A percentile compares a stretch with the other conserved stretches of the same genome.
These are phyloP conservation scores for Selaginella tamariscina DNA, from an alignment of 75 land plant genomes.

Conservation along the genomic window DNA sequence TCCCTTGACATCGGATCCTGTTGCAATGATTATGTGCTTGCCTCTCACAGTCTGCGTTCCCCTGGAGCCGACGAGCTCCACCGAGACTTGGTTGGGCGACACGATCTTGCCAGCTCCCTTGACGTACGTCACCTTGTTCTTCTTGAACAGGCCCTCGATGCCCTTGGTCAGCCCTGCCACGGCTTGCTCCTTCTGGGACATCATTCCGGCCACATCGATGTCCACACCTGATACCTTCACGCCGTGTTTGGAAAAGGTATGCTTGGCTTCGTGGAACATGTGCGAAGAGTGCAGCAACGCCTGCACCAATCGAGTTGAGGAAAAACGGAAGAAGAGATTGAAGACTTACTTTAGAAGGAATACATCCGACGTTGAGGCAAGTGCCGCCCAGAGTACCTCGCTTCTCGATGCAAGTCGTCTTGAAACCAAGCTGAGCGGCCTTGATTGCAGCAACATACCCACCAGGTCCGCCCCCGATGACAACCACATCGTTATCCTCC, in stretches of 20 bases:
- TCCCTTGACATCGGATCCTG: constrained; percentile 82
- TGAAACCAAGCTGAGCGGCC: constrained; percentile 92
- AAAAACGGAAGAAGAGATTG: neutral
- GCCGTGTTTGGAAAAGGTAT: constrained; percentile 70
- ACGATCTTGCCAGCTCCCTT: constrained; percentile 83
- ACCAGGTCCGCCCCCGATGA: constrained; percentile 92
- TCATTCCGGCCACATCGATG: constrained; percentile 80
- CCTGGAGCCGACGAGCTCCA: constrained; percentile 55
- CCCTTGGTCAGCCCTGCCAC: constrained; percentile 70
- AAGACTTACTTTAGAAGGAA: constrained; percentile 74
- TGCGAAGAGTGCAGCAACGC: constrained; percentile 87
- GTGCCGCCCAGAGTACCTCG: constrained; percentile 87
- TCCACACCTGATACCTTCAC: constrained; percentile 61
- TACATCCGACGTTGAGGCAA: constrained; percentile 95
- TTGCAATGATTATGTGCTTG: constrained; percentile 85
- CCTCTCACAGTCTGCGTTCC: constrained; percentile 56
- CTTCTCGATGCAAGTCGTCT: constrained; percentile 89
- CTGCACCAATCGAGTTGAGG: constrained; percentile 24
- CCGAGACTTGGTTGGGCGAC: constrained; percentile 60
- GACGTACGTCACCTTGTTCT: constrained; percentile 85
- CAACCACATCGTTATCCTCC: constrained; percentile 76
- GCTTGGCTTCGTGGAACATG: constrained; percentile 92
- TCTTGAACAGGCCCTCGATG: constrained; percentile 93
- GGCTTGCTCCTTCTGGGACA: constrained; percentile 86
- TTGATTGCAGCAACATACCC: constrained; percentile 96